Evolutionary conservation across 805 yeast genomes (phyloP), one percentile per base, ranked within the genome.

Genomic region (Candida stauntonica): DNA sequence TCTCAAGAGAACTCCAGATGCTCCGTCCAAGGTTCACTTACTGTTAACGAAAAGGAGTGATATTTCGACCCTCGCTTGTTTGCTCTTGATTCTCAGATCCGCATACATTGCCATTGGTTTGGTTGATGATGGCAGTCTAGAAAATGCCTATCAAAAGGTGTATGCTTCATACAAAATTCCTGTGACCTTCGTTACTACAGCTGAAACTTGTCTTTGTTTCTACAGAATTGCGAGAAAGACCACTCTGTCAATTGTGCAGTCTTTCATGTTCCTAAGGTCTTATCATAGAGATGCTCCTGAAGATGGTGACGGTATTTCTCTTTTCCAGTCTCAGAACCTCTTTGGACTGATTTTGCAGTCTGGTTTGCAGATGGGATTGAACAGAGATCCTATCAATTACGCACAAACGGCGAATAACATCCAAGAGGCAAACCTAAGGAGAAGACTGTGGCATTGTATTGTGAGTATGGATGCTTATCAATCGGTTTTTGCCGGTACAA

Each of bases 271-370:
- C 32, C 48, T 67, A 13, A 58, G 68, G 41, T 43, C 62, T 5
- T 72, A 72, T 42, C 64, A 50, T 42, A 61, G 49, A 37, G 60
- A 60, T 44, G 60, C 74, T 0, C 79, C 79, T 0, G 75, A 70
- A 43, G 67, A 64, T 42, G 70, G 70, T 15, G 72, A 68, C 43
- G 73, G 70, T 12, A 53, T 61, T 1, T 67, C 66, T 15, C 60
- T 63, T 7, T 54, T 61, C 11, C 70, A 66, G 29, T 50, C 66
- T 0, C 71, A 63, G 31, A 56, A 58, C 4, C 54, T 62, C 15
- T 55, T 60, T 9, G 68, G 66, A 0, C 48, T 68, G 29, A 51
- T 66, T 5, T 42, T 64, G 5, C 75, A 72, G 38, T 64, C 68
- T 60, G 73, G 74, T 0, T 43, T 64, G 15, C 53, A 64, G 4